Evolutionary conservation across 768 basidiomycete species (phyloP), one percentile per base, ranked within the genome.

Genomic region (Phylloporus sp.): DNA sequence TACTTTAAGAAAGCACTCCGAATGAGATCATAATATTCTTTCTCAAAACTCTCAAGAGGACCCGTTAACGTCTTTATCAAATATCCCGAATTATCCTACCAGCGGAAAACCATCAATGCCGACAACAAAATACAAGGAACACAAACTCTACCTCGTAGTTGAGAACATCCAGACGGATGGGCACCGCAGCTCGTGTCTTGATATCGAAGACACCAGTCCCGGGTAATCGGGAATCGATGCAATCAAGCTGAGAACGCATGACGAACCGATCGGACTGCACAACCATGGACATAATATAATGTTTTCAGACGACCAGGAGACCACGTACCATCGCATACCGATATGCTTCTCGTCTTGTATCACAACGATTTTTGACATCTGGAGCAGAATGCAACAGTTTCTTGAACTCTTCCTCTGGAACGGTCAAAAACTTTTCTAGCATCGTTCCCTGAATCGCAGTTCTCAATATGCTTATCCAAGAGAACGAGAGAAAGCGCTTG

Each of bases 221-320:
- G 5, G 95, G 95, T 27, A 98, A 72, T 38, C 88, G 78, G 12
- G 70, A 59, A 61, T 97, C 90, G 1, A 82, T 72, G 58, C 94
- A 92, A 63, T 99, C 95, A 6, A 99, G 78, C 66, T 99, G 95
- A 0, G 95, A 95, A 13, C 95, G 88, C 87, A 97, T 93, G 23
- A 97, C 73, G 55, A 97, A 85, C 13, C 65, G 64, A 5, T 68
- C 57, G 7, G 70, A 72, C 79, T 77, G 50, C 18, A 15, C 22
- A 11, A 20, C 18, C 36, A 6, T 36, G 5, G 6, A 23, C 28
- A 31, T 11, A 20, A 20, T 10, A 38, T n/a, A n/a, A 10, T 11
- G 7, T 1, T 24, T 18, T 20, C 11, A 26, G 20, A 10, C 3
- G 6, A 11, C 8, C 23, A 44, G 41, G 16, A 13, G 40, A 27